A percentile compares a stretch with the other conserved stretches of the same genome.
Evolutionary conservation across 331 rosid species (phyloP).

Genomic region (Malus hybrid): DNA sequence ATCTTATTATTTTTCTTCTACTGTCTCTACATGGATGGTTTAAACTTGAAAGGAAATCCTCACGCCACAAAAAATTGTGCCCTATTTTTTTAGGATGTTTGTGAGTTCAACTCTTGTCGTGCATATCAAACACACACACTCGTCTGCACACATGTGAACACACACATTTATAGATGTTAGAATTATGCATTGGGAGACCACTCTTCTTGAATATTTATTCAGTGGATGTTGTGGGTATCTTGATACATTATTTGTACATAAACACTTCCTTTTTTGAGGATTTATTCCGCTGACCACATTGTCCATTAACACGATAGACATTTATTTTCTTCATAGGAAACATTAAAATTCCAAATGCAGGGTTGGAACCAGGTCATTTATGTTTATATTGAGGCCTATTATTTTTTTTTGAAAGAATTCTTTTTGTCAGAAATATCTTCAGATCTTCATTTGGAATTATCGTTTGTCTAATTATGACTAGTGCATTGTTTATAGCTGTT

Average conservation of each 20-base stretch:
- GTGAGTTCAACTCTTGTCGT: neutral
- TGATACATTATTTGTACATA: neutral
- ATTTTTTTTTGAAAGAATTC: too few relatives aligned
- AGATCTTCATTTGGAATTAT: neutral
- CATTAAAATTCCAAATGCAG: constrained; percentile 68
- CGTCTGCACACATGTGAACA: too few relatives aligned
- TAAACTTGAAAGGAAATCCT: too few relatives aligned
- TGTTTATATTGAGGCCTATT: neutral
- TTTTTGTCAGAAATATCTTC: neutral
- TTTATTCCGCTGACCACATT: too few relatives aligned
- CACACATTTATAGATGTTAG: neutral
- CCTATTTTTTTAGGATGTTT: too few relatives aligned
- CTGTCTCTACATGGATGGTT: too few relatives aligned
- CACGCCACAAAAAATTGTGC: too few relatives aligned
- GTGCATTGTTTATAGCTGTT: neutral
- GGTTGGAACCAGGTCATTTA: too few relatives aligned
- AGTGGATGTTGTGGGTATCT: neutral
- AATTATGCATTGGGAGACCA: neutral
- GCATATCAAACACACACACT: neutral
- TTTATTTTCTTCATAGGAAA: constrained; percentile 48
- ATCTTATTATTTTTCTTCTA: too few relatives aligned
- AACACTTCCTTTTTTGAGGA: too few relatives aligned
- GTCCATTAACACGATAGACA: too few relatives aligned
- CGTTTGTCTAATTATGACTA: neutral
- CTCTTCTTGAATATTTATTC: neutral